These are phyloP conservation scores for Mycena belliarum DNA, from an alignment of 768 basidiomycete genomes.

Conservation along the genomic window DNA sequence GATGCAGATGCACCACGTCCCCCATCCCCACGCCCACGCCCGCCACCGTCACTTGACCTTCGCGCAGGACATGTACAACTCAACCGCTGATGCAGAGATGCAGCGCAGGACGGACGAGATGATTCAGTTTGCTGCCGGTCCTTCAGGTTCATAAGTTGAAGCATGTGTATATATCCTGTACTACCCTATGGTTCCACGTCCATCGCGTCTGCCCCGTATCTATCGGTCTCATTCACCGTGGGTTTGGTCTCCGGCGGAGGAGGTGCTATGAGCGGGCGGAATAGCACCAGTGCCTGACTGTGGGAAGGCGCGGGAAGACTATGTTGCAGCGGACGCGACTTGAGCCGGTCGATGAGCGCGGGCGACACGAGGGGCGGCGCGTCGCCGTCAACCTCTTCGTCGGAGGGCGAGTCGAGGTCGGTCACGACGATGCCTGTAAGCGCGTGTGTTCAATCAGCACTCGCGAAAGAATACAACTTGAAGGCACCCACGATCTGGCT, in stretches of 20 bases:
- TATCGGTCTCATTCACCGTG: background rate
- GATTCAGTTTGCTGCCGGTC: constrained; percentile 46
- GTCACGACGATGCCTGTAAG: constrained; percentile 63
- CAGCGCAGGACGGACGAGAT: constrained; percentile 48
- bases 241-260: constrained; percentile 2
- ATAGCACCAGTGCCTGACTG: constrained; percentile 57
- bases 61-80: constrained; percentile 36
- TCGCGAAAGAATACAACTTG: too few relatives aligned
- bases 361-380: constrained; percentile 42
- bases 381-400: constrained; percentile 42
- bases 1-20: constrained; percentile 76
- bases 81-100: constrained; percentile 39
- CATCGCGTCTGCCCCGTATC: constrained; percentile 47
- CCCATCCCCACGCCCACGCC: constrained; percentile 77
- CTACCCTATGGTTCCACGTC: constrained; percentile 42
- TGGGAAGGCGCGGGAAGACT: constrained; percentile 24
- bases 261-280: constrained; percentile 38
- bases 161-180: constrained; percentile 22
- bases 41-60: constrained; percentile 64
- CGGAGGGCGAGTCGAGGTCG: constrained; percentile 53
- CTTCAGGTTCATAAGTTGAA: constrained; percentile 29
- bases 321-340: constrained; percentile 28
- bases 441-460: background rate
- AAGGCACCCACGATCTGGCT: constrained; percentile 65
- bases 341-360: constrained; percentile 47